Conservation (phyloP, 2,329 filamentous ascomycete species). For the Aspergillus vadensis region DNA sequence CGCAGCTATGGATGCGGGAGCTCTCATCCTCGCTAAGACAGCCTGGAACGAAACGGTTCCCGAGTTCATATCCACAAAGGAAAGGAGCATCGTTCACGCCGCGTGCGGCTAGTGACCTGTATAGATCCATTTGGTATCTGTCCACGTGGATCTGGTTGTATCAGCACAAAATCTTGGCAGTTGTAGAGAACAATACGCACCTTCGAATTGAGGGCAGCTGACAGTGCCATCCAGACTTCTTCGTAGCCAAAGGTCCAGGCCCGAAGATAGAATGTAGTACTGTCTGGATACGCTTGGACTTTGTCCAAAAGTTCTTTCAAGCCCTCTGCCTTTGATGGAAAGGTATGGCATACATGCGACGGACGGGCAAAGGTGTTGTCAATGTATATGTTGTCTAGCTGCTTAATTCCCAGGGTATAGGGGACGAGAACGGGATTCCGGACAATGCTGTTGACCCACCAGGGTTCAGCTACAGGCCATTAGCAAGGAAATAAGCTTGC, state of each 20-base stretch:
- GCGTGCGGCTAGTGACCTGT: slow-evolving; percentile 59
- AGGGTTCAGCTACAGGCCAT: slow-evolving; percentile 63
- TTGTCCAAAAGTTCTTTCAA: slow-evolving; percentile 72
- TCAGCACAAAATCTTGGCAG: slow-evolving; percentile 15
- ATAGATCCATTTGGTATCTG: slow-evolving; percentile 74
- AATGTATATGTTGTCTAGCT: slow-evolving; percentile 79
- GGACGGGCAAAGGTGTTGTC: slow-evolving; percentile 77
- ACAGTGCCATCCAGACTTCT: slow-evolving; percentile 83
- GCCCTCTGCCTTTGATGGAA: slow-evolving; percentile 71
- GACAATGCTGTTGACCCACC: slow-evolving; percentile 76
- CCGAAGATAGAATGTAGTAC: slow-evolving; percentile 80
- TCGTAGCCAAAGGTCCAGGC: slow-evolving; percentile 95
- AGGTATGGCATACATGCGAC: slow-evolving; percentile 51
- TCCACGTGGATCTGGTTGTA: slow-evolving; percentile 73
- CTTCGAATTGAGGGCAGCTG: slow-evolving; percentile 66
- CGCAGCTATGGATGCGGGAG: slow-evolving; percentile 81
- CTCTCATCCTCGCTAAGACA: slow-evolving; percentile 67
- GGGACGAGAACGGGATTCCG: slow-evolving; percentile 74
- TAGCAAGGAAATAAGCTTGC: slow-evolving; percentile 4
- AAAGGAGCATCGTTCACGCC: slow-evolving; percentile 62
- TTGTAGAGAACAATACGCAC: slow-evolving; percentile 41
- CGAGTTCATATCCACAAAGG: slow-evolving; percentile 72
- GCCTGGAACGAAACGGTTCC: slow-evolving; percentile 69
- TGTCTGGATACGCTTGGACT: slow-evolving; percentile 65
- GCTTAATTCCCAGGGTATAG: slow-evolving; percentile 67